Conservation (phyloP, 768 basidiomycete species). For the Hygrophorus pudorinus region DNA sequence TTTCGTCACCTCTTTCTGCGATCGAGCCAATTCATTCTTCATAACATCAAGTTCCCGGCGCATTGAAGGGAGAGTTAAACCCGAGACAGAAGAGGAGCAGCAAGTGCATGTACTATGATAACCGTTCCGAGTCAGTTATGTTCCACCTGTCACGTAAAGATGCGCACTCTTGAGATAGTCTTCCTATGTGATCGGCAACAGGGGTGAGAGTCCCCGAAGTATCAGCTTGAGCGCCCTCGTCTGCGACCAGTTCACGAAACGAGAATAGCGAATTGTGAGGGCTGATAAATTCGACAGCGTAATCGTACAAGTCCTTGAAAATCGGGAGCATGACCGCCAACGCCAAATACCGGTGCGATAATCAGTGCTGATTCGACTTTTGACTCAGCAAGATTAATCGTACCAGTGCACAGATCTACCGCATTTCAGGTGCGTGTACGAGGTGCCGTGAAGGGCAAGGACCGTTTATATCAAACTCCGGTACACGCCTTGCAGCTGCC, state of each 20-base stretch:
- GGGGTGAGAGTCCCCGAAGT: constrained; percentile 22
- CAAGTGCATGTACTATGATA: constrained; percentile 26
- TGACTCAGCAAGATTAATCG: neutral
- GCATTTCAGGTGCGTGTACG: constrained; percentile 6
- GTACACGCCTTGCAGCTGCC: no score
- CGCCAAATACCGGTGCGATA: constrained; percentile 30
- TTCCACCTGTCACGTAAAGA: constrained; percentile 39
- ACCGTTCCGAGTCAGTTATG: constrained; percentile 26
- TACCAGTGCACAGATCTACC: neutral
- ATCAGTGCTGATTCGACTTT: constrained; percentile 17
- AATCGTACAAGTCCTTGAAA: constrained; percentile 37
- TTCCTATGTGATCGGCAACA: constrained; percentile 29
- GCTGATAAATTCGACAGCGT: constrained; percentile 51
- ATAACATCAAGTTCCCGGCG: constrained; percentile 49
- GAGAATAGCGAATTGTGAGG: constrained; percentile 31
- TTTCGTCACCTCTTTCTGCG: constrained; percentile 42
- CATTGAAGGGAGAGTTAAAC: constrained; percentile 32
- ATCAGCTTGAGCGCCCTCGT: constrained; percentile 17
- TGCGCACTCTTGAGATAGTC: constrained; percentile 30
- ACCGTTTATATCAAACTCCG: neutral
- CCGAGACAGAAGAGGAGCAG: constrained; percentile 31
- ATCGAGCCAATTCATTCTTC: constrained; percentile 44
- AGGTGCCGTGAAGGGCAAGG: neutral
- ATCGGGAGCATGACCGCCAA: constrained; percentile 31
- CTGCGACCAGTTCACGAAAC: constrained; percentile 12